Conservation (phyloP, 2,329 filamentous ascomycete species). For the Ophiostoma sp. region DNA sequence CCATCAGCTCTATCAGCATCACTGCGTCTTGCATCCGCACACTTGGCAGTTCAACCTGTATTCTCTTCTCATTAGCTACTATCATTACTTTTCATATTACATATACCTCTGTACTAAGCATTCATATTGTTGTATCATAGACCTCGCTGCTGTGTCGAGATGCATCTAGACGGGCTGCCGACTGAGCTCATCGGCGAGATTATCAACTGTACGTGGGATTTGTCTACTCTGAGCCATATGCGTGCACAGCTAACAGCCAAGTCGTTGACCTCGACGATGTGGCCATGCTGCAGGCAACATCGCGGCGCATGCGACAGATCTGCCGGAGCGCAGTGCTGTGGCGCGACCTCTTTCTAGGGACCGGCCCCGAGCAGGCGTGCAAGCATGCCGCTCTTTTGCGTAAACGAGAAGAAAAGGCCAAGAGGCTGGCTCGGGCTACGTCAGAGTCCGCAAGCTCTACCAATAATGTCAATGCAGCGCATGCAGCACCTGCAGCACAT, state of each 20-base stretch:
- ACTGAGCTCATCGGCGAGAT: constrained; percentile 9
- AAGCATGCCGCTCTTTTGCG: constrained; percentile 34
- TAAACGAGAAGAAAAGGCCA: background rate
- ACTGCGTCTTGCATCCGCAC: background rate
- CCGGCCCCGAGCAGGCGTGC: constrained; percentile 46
- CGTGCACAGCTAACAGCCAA: constrained; percentile 32
- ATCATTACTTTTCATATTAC: background rate
- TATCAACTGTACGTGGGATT: background rate
- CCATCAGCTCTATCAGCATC: background rate
- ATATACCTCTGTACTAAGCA: background rate
- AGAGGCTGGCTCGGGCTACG: too few species aligned
- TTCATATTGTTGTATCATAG: background rate
- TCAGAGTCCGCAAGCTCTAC: background rate
- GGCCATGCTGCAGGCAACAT: constrained; percentile 63
- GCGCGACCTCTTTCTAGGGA: constrained; percentile 67
- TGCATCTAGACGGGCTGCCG: constrained; percentile 9
- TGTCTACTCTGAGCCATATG: too few species aligned
- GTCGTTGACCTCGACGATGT: constrained; percentile 61
- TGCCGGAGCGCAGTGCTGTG: constrained; percentile 72
- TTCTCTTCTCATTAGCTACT: too few species aligned
- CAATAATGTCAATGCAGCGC: too few species aligned
- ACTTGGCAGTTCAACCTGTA: background rate
- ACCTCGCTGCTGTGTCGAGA: too few species aligned
- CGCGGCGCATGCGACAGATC: constrained; percentile 57
- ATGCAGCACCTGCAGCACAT: too few species aligned